Evolutionary conservation across 306 rosid species (phyloP), one percentile per base, ranked within the genome.

Genomic region (Benincasa hispida): DNA sequence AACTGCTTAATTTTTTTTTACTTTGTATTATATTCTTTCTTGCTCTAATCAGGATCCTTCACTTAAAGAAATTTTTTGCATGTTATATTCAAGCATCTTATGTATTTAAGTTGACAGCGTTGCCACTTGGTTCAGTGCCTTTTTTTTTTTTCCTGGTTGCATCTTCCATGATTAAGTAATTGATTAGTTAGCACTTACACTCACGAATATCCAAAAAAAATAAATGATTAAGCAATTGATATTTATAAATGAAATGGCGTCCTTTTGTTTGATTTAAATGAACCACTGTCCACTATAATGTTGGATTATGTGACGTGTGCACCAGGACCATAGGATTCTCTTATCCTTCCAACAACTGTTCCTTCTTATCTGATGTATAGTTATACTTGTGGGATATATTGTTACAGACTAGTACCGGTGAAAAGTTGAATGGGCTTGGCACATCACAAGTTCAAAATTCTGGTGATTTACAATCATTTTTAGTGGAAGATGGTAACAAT

Each of bases 361-460:
- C 50, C 50, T 45, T 45, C 4, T 45, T 45, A 37, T 67, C 30
- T 21, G 28, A 63, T 84, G 58, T 74, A n/a, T 80, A 79, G 55
- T 75, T 21, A 56, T 80, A 74, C 81, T 83, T 80, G 76, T 76
- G 78, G 73, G 47, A 68, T 72, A 55, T 65, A 57, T 84, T 83
- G 48, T 35, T 78, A 77, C 87, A 94, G 99, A 81, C 82, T 79
- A 78, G 77, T 42, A 82, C 77, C 69, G 83, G 83, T 63, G 95
- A 87, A 80, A 91, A 82, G 83, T 84, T 83, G 75, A 75, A 79
- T 80, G 95, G 79, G 78, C 79, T 79, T 37, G 86, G 84, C 72
- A 82, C 87, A 72, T 69, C 92, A 60, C 88, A 83, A 83, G 79
- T 79, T 50, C 82, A 78, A 58, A 78, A 69, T 83, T 79, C 76